Conservation (phyloP, 192 early-diverging fungal species). For the Coemansia biformis region DNA sequence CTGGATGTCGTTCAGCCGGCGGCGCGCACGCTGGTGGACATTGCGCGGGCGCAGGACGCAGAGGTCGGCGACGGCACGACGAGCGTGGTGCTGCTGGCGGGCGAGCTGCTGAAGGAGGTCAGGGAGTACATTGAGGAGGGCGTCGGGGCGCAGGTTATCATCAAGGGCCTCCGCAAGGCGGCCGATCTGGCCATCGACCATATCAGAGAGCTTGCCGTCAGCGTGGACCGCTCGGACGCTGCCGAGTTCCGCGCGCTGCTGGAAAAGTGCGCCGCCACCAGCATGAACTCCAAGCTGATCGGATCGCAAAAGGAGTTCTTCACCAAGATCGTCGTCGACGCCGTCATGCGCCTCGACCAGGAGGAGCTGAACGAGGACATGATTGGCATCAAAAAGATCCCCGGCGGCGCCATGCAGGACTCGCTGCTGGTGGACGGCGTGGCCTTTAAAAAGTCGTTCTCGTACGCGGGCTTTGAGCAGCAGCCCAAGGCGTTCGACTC, state of each 20-base stretch:
- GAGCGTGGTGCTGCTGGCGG: conserved; percentile 92
- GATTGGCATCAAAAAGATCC: conserved; percentile 98
- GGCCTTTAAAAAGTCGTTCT: conserved; percentile 99
- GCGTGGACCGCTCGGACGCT: conserved; percentile 74
- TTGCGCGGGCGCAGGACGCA: conserved; percentile 96
- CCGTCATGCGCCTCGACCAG: conserved; percentile 92
- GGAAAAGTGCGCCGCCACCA: conserved; percentile 94
- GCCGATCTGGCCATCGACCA: conserved; percentile 86
- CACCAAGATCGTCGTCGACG: conserved; percentile 97
- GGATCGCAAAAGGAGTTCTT: conserved; percentile 96
- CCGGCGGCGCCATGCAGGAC: conserved; percentile 98
- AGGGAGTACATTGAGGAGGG: conserved; percentile 92
- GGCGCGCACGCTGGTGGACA: conserved; percentile 96
- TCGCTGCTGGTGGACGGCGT: conserved; percentile 94
- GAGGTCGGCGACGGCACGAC: conserved; percentile 99
- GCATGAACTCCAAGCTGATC: conserved; percentile 98
- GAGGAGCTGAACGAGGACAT: conserved; percentile 91
- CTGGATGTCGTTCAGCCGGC: conserved; percentile 98
- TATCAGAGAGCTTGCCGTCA: conserved; percentile 87
- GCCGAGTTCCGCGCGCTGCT: conserved; percentile 82
- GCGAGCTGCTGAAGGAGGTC: conserved; percentile 94
- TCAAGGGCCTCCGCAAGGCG: conserved; percentile 93
- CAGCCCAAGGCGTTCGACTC: conserved; percentile 91
- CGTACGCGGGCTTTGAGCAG: conserved; percentile 99
- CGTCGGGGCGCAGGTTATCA: conserved; percentile 87